Conservation (phyloP, 352 stramenopile species). For the Phytopythium sindhum region DNA sequence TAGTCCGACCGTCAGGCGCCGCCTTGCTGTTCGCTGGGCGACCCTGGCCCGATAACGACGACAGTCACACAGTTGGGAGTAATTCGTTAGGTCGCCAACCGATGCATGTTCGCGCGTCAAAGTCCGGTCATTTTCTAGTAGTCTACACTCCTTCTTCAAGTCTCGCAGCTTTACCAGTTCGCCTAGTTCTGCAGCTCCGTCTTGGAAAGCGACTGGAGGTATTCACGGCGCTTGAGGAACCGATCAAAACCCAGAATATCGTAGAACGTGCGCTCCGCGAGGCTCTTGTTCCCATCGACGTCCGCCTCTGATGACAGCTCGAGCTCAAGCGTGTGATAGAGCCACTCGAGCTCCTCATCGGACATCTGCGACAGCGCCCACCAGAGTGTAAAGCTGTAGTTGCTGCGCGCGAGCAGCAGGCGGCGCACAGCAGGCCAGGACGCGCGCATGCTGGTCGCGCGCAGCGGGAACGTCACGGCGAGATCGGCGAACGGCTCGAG, state of each 20-base stretch:
- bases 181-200: slow-evolving; percentile 1
- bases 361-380: slow-evolving; percentile 55
- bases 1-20: neutral
- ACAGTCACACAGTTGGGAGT: no score
- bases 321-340: slow-evolving; percentile 52
- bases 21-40: no score
- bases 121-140: neutral
- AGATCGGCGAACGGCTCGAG: slow-evolving; percentile 44
- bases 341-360: slow-evolving; percentile 54
- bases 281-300: slow-evolving; percentile 4
- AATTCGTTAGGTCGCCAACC: no score
- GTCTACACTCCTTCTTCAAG: no score
- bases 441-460: slow-evolving; percentile 49
- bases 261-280: slow-evolving; percentile 59
- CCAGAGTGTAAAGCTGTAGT: slow-evolving; percentile 69
- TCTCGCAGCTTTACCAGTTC: no score
- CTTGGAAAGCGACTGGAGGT: slow-evolving; percentile 4
- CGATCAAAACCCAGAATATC: slow-evolving; percentile 64
- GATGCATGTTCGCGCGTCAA: no score
- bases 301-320: slow-evolving; percentile 6
- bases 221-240: slow-evolving; percentile 32
- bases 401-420: slow-evolving; percentile 27
- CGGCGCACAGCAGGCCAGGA: slow-evolving; percentile 49
- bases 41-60: no score
- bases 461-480: slow-evolving; percentile 61